Base-by-base conservation (phyloP, 1,284 basidiomycete species). In the Sanghuangporus weigelae region DNA sequence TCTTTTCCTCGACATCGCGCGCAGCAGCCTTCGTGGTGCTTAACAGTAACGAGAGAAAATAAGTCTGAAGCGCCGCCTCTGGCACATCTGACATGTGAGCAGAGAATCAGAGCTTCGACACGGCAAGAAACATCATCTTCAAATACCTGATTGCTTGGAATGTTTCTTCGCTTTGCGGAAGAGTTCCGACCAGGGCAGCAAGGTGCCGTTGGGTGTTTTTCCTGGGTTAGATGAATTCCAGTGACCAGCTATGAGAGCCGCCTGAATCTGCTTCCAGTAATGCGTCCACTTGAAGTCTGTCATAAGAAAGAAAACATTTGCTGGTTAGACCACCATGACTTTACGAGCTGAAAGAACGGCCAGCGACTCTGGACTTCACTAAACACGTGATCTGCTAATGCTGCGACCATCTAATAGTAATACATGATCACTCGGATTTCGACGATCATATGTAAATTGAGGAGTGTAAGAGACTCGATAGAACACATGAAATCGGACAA, bases 151-250 rank as follows among this genome's bases (percentile, higher is more conserved):
- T 6, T 59, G 67, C 23, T 72, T 78, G 63, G 88, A 90, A 70
- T 96, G 93, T 71, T 95, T 96, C 70, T 90, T 89, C 80, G 93
- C 95, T 73, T 96, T 96, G 68, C 92, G 81, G 31, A 95, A 76
- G 16, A 95, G 81, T 69, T 94, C 90, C 2, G 83, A 79, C 94
- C 93, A 96, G 11, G 85, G 79, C 36, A 96, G 73, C 7, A 74
- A 70, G 0, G 72, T 68, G 16, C 84, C 87, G 56, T 85, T 85
- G 11, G 82, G 82, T 0, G 84, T 79, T 67, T 82, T 87, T 2
- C 86, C 90, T 0, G 92, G 90, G 36, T 73, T 71, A 1, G 74
- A 66, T 1, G 84, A 76, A 10, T 83, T 75, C 91, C 90, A 93
- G 66, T 83, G 77, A 2, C 90, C 90, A 1, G 84, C 83, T 2